Evolutionary conservation across 2,329 filamentous ascomycete genomes (phyloP).

Genomic region (Aspergillus ustus): DNA sequence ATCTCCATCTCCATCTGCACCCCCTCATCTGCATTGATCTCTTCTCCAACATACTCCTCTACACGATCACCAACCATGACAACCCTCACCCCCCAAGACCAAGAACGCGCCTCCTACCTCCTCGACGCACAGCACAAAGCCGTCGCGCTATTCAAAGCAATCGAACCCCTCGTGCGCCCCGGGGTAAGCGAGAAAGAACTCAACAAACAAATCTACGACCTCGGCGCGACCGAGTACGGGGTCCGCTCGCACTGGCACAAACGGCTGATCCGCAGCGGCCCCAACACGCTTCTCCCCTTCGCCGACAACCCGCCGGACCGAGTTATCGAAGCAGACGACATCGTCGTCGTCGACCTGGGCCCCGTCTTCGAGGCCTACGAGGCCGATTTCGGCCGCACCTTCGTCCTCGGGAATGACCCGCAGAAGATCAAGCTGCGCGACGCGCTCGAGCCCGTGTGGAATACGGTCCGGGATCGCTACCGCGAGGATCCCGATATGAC

Average conservation of each 20-base stretch:
- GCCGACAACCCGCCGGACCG: slow-evolving; percentile 57
- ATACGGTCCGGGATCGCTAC: slow-evolving; percentile 49
- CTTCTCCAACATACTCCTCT: no score
- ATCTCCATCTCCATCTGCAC: no score
- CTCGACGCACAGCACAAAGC: slow-evolving; percentile 55
- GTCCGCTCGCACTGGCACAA: slow-evolving; percentile 60
- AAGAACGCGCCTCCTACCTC: slow-evolving; percentile 43
- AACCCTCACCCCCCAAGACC: no score
- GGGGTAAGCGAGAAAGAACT: slow-evolving; percentile 55
- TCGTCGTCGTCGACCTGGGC: slow-evolving; percentile 57
- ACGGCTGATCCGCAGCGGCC: slow-evolving; percentile 55
- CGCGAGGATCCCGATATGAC: slow-evolving; percentile 51
- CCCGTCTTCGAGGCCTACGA: slow-evolving; percentile 60
- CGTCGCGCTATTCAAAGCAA: slow-evolving; percentile 52
- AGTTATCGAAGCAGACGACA: slow-evolving; percentile 54
- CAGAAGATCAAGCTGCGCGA: slow-evolving; percentile 52
- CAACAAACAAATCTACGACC: slow-evolving; percentile 53
- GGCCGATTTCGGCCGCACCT: slow-evolving; percentile 59
- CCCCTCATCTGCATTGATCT: no score
- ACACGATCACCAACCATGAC: no score
- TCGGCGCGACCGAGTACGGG: slow-evolving; percentile 45
- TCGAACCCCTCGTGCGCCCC: slow-evolving; percentile 53
- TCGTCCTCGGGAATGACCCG: slow-evolving; percentile 54
- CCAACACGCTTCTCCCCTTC: slow-evolving; percentile 56
- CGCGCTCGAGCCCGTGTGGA: slow-evolving; percentile 53